Evolutionary conservation across 805 yeast species (phyloP), one percentile per base, ranked within the genome.

Genomic region (Wickerhamomyces alni): DNA sequence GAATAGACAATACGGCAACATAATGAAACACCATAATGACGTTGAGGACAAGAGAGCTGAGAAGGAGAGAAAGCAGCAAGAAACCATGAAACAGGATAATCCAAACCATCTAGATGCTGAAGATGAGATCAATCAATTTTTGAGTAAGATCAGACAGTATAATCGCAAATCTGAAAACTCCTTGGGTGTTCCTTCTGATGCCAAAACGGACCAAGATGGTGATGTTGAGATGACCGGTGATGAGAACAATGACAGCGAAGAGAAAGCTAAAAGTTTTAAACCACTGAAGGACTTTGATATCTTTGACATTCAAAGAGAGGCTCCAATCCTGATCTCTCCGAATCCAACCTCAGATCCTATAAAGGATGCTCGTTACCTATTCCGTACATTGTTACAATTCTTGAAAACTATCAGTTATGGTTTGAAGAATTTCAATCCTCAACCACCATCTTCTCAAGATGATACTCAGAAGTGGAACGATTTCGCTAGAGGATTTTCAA

Each of bases 371-470:
- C 75, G 94, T 33, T 86, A 85, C 51, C 65, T 93, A 24, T 87
- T 88, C 73, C 77, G 91, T 47, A 88, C 95, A 5, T 65, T 94
- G 39, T 77, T 93, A 82, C 84, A 89, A 5, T 93, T 93, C 56
- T 67, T 93, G 53, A 87, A 89, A 57, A 86, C 96, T 0, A 84
- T 88, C 32, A 83, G 91, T 52, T 86, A 82, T 60, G 96, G 95
- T 4, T 67, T 94, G 48, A 88, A 87, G 56, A 80, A 80, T 38
- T 88, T 95, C 57, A 91, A 89, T 55, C 95, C 96, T 1, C 83
- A 91, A 2, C 82, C 94, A 0, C 59, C 57, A 17, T 61, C 62
- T n/a, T 68, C 69, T 10, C 71, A 76, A 13, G 61, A 66, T 21
- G 78, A 72, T 9, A 65, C 72, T 5, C 76, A 72, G 40, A 69